phyloP scores from a whole-genome alignment of 805 yeast genomes.

The Jamesozyma gamospora region DNA sequence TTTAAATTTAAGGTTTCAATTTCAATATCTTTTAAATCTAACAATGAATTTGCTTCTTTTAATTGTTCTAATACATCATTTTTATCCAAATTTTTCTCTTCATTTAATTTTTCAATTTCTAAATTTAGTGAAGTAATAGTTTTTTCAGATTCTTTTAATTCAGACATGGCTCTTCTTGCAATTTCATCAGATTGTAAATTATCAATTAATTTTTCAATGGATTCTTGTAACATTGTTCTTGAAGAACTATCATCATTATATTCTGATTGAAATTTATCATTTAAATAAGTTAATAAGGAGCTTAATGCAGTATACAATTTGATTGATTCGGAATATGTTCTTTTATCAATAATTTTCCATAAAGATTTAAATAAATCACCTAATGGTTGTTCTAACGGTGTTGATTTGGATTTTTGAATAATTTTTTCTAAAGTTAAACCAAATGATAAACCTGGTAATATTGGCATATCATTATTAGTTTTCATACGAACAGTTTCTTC shows the following conservation, averaged over 20 bases:
- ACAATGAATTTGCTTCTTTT: constrained; percentile 49
- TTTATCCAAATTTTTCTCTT: constrained; percentile 50
- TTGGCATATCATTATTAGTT: constrained; percentile 26
- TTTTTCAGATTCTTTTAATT: constrained; percentile 36
- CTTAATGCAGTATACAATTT: constrained; percentile 37
- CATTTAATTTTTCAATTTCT: constrained; percentile 52
- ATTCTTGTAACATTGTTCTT: constrained; percentile 62
- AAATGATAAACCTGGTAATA: constrained; percentile 16
- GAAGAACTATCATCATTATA: constrained; percentile 31
- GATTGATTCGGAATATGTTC: constrained; percentile 39
- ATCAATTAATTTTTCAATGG: constrained; percentile 62
- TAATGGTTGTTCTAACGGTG: constrained; percentile 59
- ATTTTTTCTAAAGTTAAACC: constrained; percentile 16
- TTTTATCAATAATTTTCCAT: constrained; percentile 42
- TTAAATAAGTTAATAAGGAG: constrained; percentile 53
- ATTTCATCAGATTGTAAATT: constrained; percentile 77
- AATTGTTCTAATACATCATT: constrained; percentile 46
- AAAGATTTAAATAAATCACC: constrained; percentile 45
- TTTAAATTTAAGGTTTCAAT: constrained; percentile 42
- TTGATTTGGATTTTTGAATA: constrained; percentile 30
- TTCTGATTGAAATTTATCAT: constrained; percentile 42
- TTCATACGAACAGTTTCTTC: constrained; percentile 30
- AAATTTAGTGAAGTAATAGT: constrained; percentile 46
- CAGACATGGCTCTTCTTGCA: constrained; percentile 67
- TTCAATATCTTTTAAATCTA: constrained; percentile 47